A percentile compares a stretch with the other conserved stretches of the same genome.
phyloP scores from a whole-genome alignment of 108 stramenopile species.

The Phaeodactylum tricornutum region DNA sequence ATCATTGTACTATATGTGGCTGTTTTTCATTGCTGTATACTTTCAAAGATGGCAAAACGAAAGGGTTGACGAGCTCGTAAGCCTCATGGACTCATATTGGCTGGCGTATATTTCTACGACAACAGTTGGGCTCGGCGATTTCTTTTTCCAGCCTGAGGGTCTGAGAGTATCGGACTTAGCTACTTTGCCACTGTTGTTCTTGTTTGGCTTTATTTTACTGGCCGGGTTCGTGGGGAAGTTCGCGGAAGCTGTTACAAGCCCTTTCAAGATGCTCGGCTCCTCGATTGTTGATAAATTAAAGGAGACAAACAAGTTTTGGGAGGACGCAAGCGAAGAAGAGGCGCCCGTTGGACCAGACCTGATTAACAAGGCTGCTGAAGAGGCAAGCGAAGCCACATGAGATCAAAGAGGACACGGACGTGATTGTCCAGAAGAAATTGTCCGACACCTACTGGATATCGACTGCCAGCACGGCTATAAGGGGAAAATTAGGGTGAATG shows the following conservation, averaged over 20 bases:
- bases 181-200: slow-evolving; percentile 11
- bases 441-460: too few species aligned
- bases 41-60: slow-evolving; percentile 3
- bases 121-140: slow-evolving; percentile 33
- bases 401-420: too few species aligned
- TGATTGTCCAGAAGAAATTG: too few species aligned
- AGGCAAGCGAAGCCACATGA: too few species aligned
- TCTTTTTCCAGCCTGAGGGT: slow-evolving; percentile 34
- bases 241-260: not conserved
- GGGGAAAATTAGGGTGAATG: too few species aligned
- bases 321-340: too few species aligned
- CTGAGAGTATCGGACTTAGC: slow-evolving; percentile 25
- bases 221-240: slow-evolving; percentile 27
- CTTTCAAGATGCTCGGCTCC: not conserved
- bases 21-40: slow-evolving; percentile 15
- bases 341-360: too few species aligned
- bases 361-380: too few species aligned
- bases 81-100: slow-evolving; percentile 24
- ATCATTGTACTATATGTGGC: slow-evolving; percentile 15
- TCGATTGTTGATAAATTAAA: not conserved
- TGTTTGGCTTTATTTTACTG: slow-evolving; percentile 32
- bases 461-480: too few species aligned
- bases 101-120: slow-evolving; percentile 33
- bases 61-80: slow-evolving; percentile 4
- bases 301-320: not conserved